Percentiles rank a stretch among this genome's conserved stretches.
Conservation (phyloP, 495 filamentous ascomycete species). For the Hypomontagnella monticulosa region DNA sequence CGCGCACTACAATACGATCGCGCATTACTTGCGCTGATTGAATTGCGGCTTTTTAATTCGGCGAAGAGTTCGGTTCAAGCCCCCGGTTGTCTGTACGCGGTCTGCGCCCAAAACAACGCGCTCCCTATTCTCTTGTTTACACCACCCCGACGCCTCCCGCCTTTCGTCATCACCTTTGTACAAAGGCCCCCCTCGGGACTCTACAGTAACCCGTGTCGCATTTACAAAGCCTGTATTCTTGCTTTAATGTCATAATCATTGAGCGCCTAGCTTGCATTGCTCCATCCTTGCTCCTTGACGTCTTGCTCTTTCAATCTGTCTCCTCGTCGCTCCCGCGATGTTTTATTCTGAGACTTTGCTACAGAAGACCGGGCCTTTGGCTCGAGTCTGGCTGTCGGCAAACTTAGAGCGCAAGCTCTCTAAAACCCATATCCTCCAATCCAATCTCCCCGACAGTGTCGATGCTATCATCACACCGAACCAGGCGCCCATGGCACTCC, state of each 20-base stretch:
- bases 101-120: constrained; percentile 51
- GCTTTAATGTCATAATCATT: constrained; percentile 41
- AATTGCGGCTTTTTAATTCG: constrained; percentile 14
- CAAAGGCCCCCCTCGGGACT: constrained; percentile 11
- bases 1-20: constrained; percentile 16
- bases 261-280: constrained; percentile 28
- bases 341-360: constrained; percentile 98
- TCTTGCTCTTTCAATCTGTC: constrained; percentile 49
- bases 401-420: constrained; percentile 97
- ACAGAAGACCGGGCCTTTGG: constrained; percentile 95
- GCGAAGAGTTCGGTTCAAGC: constrained; percentile 12
- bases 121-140: constrained; percentile 52
- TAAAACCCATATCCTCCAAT: constrained; percentile 91
- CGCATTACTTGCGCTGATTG: constrained; percentile 34
- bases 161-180: constrained; percentile 30
- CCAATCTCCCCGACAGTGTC: constrained; percentile 91
- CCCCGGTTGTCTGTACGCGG: constrained; percentile 32
- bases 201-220: constrained; percentile 43
- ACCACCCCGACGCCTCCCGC: constrained; percentile 34
- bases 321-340: constrained; percentile 69
- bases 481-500: constrained; percentile 93
- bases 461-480: constrained; percentile 92
- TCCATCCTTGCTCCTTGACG: constrained; percentile 2
- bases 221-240: constrained; percentile 34
- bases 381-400: constrained; percentile 96